Conservation (phyloP, 176 grass and related monocot species). For the Triticum timopheevii region DNA sequence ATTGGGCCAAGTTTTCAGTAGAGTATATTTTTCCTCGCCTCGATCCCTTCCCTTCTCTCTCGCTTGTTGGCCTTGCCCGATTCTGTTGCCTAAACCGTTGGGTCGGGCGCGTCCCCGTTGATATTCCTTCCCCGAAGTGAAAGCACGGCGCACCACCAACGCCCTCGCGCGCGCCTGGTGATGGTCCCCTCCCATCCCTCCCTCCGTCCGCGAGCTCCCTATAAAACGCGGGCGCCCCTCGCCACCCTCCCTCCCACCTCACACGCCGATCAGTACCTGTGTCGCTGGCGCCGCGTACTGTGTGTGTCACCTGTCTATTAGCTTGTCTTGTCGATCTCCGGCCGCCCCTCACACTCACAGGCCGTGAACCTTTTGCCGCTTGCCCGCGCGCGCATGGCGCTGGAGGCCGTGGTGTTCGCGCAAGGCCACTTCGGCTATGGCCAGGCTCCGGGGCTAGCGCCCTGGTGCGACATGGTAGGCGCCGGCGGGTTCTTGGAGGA, state of each 20-base stretch:
- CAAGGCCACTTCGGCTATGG: constrained; percentile 61
- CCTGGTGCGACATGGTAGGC: constrained; percentile 40
- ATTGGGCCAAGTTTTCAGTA: not conserved
- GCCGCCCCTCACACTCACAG: not conserved
- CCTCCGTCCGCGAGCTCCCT: not conserved
- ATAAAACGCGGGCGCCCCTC: constrained; percentile 29
- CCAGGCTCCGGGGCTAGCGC: constrained; percentile 11
- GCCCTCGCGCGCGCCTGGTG: not conserved
- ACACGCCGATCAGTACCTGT: constrained; percentile 1
- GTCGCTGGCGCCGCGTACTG: not conserved
- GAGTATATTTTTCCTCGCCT: not conserved
- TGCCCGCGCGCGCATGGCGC: constrained; percentile 50
- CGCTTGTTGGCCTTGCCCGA: not conserved
- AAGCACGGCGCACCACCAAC: not conserved
- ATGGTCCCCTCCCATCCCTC: constrained; percentile 17
- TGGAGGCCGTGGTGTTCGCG: constrained; percentile 81
- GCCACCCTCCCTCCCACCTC: constrained; percentile 2
- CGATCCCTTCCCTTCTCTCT: not conserved
- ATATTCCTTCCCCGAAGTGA: not conserved
- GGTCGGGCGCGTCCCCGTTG: not conserved
- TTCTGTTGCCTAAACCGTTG: not conserved
- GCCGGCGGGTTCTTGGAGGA: not conserved
- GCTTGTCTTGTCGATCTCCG: not conserved
- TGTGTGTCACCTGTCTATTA: not conserved
- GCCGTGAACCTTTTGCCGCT: not conserved